Percentiles rank a stretch among this genome's conserved stretches.
phyloP scores from a whole-genome alignment of 2,329 filamentous ascomycete genomes.

The Ophiostoma australiae region DNA sequence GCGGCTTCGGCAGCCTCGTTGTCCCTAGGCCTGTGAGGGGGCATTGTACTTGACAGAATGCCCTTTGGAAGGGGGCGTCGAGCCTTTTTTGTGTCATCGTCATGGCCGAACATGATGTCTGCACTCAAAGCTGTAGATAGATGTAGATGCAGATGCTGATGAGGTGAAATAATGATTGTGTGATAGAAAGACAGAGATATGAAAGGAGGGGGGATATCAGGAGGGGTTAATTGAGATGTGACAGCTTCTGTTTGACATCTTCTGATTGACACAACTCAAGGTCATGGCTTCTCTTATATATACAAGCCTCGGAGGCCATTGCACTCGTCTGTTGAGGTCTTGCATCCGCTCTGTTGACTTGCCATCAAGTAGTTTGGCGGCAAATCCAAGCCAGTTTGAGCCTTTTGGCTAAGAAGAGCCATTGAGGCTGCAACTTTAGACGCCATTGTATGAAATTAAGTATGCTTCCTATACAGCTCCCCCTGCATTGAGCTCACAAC shows the following conservation, averaged over 20 bases:
- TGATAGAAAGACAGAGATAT: not conserved
- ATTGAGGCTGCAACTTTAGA: not conserved
- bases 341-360: not conserved
- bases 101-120: not conserved
- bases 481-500: not conserved
- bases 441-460: not conserved
- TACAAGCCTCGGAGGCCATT: not conserved
- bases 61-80: not conserved
- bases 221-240: not conserved
- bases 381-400: not conserved
- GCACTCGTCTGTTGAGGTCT: not conserved
- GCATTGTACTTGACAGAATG: not conserved
- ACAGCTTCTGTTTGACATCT: too few species aligned
- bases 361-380: not conserved
- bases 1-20: not conserved
- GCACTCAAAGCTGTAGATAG: not conserved
- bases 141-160: not conserved
- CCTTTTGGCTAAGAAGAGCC: not conserved
- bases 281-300: not conserved
- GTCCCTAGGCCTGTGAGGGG: not conserved
- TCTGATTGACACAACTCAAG: not conserved
- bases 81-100: not conserved
- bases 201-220: not conserved
- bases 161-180: too few species aligned
- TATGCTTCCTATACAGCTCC: not conserved